phyloP scores from a whole-genome alignment of 1,139 yeast species.

The Hansenula lynferdii region DNA sequence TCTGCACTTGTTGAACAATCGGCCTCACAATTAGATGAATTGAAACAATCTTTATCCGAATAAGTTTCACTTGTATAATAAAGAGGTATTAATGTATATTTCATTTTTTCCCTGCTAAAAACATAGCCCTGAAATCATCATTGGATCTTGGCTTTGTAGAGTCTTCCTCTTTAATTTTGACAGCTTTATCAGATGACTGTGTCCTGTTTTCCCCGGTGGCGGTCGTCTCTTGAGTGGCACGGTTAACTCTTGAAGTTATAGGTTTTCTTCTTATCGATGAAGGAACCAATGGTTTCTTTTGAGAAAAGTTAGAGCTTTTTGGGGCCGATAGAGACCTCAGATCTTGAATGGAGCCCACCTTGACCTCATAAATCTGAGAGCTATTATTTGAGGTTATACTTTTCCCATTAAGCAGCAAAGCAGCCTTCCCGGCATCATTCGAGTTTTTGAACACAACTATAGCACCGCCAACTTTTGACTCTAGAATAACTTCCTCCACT shows the following conservation, averaged over 20 bases:
- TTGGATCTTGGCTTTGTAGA: constrained; percentile 24
- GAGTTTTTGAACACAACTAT: constrained; percentile 45
- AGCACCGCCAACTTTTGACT: constrained; percentile 47
- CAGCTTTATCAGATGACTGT: not conserved
- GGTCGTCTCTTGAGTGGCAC: not conserved
- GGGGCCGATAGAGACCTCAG: constrained; percentile 14
- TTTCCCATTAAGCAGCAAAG: constrained; percentile 42
- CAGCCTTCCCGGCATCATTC: constrained; percentile 53
- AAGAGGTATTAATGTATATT: not conserved
- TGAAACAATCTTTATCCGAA: constrained; percentile 40
- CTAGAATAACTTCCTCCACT: constrained; percentile 38
- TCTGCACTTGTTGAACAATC: constrained; percentile 42
- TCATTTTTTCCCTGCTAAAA: constrained; percentile 23
- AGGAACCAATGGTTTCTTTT: constrained; percentile 18
- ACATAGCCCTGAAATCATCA: constrained; percentile 35
- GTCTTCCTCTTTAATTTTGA: constrained; percentile 1
- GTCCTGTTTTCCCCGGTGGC: not conserved
- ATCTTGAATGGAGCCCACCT: constrained; percentile 36
- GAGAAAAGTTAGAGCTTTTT: not conserved
- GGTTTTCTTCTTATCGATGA: constrained; percentile 19
- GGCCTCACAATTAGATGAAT: constrained; percentile 49
- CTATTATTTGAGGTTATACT: no score
- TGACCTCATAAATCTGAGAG: not conserved
- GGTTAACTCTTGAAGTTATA: not conserved
- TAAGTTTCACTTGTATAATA: constrained; percentile 3